Evolutionary conservation across 805 yeast genomes (phyloP).

Genomic region (Lachancea meyersii): DNA sequence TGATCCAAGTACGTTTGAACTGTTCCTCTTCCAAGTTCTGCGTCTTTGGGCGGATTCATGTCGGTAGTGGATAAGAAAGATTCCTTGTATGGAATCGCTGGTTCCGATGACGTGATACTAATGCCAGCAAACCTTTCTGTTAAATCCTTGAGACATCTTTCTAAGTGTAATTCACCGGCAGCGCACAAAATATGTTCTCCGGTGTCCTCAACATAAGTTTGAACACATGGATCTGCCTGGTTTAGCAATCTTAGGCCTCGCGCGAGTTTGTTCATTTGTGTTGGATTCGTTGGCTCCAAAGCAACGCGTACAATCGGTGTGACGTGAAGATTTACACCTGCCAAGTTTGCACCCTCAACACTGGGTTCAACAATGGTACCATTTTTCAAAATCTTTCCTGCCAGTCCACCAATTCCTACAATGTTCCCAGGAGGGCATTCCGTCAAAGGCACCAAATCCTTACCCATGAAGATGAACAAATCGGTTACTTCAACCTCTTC

Average conservation of each 20-base stretch:
- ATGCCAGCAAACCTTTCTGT: conserved; percentile 87
- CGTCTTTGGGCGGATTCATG: conserved; percentile 44
- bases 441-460: conserved; percentile 71
- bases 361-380: conserved; percentile 70
- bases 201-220: conserved; percentile 73
- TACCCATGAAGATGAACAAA: conserved; percentile 83
- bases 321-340: conserved; percentile 66
- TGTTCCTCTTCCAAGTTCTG: conserved; percentile 45
- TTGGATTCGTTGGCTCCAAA: conserved; percentile 86
- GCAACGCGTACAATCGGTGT: conserved; percentile 94
- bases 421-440: conserved; percentile 92
- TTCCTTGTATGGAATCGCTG: conserved; percentile 91
- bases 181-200: conserved; percentile 94
- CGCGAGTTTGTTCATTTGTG: conserved; percentile 67
- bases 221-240: conserved; percentile 92
- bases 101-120: conserved; percentile 80
- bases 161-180: conserved; percentile 95
- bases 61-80: conserved; percentile 54
- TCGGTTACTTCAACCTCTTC: conserved; percentile 57
- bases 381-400: conserved; percentile 71
- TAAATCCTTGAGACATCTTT: conserved; percentile 87
- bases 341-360: conserved; percentile 62
- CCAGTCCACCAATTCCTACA: conserved; percentile 90
- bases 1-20: conserved; percentile 47
- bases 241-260: conserved; percentile 72